Conservation (phyloP, 306 rosid genomes). For the Cicer arietinum region DNA sequence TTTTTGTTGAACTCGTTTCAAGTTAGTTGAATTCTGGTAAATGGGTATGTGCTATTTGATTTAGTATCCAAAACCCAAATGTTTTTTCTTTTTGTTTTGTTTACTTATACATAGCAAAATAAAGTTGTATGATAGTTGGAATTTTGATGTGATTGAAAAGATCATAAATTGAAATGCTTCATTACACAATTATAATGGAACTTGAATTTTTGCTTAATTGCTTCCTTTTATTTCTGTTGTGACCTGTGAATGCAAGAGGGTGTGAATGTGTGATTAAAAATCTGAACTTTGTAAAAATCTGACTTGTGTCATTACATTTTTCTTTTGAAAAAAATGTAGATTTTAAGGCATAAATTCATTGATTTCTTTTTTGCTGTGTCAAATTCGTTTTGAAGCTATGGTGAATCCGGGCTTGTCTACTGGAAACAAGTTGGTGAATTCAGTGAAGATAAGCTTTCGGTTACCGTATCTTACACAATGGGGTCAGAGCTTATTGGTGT, state of each 20-base stretch:
- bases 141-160: not conserved
- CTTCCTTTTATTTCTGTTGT: constrained; percentile 18
- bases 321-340: not conserved
- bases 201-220: constrained; percentile 18
- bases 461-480: constrained; percentile 84
- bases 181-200: not conserved
- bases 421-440: constrained; percentile 56
- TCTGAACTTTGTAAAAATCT: not conserved
- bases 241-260: constrained; percentile 6
- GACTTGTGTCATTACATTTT: constrained; percentile 10
- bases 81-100: not conserved
- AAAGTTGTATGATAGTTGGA: constrained; percentile 14
- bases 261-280: not conserved
- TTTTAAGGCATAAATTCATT: constrained; percentile 32
- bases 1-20: not conserved
- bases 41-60: constrained; percentile 31
- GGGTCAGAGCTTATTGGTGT: constrained; percentile 87
- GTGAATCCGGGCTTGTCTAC: constrained; percentile 65
- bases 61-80: not conserved
- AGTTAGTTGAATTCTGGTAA: not conserved
- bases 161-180: constrained; percentile 31
- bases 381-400: constrained; percentile 60
- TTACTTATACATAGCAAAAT: not conserved
- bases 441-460: constrained; percentile 76
- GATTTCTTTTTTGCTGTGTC: constrained; percentile 33